Evolutionary conservation across 352 stramenopile species (phyloP), one percentile per base, ranked within the genome.

Genomic region (Globisporangium alternatum): DNA sequence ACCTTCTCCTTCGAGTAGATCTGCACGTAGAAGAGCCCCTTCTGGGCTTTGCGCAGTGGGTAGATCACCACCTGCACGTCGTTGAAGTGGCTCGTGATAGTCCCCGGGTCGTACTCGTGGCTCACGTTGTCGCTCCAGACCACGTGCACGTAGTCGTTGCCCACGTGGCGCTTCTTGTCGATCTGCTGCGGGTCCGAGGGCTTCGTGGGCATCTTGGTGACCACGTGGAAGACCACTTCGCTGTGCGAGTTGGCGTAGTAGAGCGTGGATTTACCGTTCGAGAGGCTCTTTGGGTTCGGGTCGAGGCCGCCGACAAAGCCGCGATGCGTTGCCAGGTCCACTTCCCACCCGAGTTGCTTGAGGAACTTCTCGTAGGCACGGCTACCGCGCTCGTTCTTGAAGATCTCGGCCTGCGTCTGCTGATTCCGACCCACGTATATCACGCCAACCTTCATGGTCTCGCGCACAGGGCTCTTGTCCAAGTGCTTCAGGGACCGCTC

Each of bases 401-500:
- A 71, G 37, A 96, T 89, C 51, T 92, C 87, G 33, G 91, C 81
- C 56, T 96, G 88, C 10, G 77, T 75, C n/a, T 76, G 72, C 62
- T 96, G 88, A 13, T 77, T 79, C 12, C 80, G 78, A 1, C 78
- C 88, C 22, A 96, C 88, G 63, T 94, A 96, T 56, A 96, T 90
- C 21, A 96, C 78, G 21, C 88, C 88, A 65, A 96, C 89, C 64
- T 96, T 96, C 85, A 96, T 95, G 3, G 88, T 96, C 72, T 96
- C 88, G n/a, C 88, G 82, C 44, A 82, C 89, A 9, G 86, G 88
- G n/a, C 76, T 88, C 65, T 93, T 90, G 62, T 96, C 88, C 55
- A 96, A 66, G 59, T 96, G 83, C 57, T 83, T 88, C 25, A 96
- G 62, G 39, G 88, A 96, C 2, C 88, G 76, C 60, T 94, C 84